Base-by-base conservation (phyloP, 2,329 filamentous ascomycete species). In the Botrytis hyacinthi region DNA sequence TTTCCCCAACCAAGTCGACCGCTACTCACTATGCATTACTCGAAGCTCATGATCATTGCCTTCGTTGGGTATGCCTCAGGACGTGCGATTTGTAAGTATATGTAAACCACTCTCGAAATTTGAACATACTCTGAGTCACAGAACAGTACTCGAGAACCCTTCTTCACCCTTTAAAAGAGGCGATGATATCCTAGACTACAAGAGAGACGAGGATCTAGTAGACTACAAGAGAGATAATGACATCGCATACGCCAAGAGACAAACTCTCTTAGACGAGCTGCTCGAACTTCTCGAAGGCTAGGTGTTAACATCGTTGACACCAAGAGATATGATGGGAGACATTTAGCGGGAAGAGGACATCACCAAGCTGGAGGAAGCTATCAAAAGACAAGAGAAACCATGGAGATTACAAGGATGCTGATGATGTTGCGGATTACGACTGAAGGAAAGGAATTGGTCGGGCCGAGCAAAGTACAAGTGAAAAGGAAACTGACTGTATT, bases 341-440 rank as follows among this genome's bases (percentile, higher is more conserved):
- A 16, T 6, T 4, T 18, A 44, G 46, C 22, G 22, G 9, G 46
- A 14, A 1, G 22, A 51, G 10, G 46, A 48, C 3, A 26, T 26
- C 3, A 26, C 22, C 46, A 51, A 51, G 22, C 4, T 9, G 46
- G 46, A 26, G 0, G 46, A n/a, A 14, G 46, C 5, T 51, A 14
- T n/a, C 22, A 51, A 1, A 12, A 51, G 10, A 51, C 5, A 14
- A 51, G 10, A 51, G 48, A n/a, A 3, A 6, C 1, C 0, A 48
- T 26, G 48, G 4, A 51, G 26, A 51, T 1, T 14, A 51, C 1
- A 0, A n/a, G 48, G 4, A 0, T 0, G 4, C 22, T n/a, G 22
- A 2, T 2, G 22, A 51, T n/a, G 26, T n/a, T n/a, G 0, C 12
- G 10, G 26, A 14, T 14, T 3, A n/a, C 10, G 3, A n/a, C 0